Evolutionary conservation across 352 stramenopile genomes (phyloP), one percentile per base, ranked within the genome.

Genomic region (Lagenidium sp.): DNA sequence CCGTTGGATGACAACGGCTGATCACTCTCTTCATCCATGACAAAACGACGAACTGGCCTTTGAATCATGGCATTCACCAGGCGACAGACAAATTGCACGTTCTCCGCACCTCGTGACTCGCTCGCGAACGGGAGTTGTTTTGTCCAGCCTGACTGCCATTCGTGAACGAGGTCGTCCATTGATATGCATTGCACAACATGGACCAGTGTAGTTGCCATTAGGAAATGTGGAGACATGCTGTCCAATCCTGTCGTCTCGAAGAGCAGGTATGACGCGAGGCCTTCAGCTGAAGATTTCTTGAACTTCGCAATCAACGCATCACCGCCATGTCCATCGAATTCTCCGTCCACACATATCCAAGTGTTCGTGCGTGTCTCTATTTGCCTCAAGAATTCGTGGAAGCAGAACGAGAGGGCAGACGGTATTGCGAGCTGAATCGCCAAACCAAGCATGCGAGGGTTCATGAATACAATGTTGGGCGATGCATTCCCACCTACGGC

Each of bases 51-150:
- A 6, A 55, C 41, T 5, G 41, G 19, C 0, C 41, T 41, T 4
- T 6, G 11, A 10, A 60, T 35, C 12, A 60, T 35, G 3, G 31
- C 6, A 6, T 55, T 41, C 4, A 42, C 41, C 34, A 51, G 20
- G 22, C 37, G 32, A 16, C 51, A 44, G 10, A 60, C 37, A 23
- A 51, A 19, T 15, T 24, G 15, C 12, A 48, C 29, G 19, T 60
- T 60, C 8, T 47, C 41, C 3, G 37, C 44, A 3, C 37, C 46
- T 6, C 36, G 26, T n/a, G 53, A 60, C 11, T 51, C 46, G 8
- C 47, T 42, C 16, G 53, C 35, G 30, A 55, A 60, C n/a, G 24
- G 45, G 4, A 60, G 24, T 22, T 38, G 46, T 22, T 37, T 41
- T 4, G 6, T 48, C 46, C 45, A 60, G 3, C 18, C 29, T 6